These are phyloP conservation scores for Eutypella sp. DNA, from an alignment of 2,329 filamentous ascomycete genomes.

Conservation along the genomic window DNA sequence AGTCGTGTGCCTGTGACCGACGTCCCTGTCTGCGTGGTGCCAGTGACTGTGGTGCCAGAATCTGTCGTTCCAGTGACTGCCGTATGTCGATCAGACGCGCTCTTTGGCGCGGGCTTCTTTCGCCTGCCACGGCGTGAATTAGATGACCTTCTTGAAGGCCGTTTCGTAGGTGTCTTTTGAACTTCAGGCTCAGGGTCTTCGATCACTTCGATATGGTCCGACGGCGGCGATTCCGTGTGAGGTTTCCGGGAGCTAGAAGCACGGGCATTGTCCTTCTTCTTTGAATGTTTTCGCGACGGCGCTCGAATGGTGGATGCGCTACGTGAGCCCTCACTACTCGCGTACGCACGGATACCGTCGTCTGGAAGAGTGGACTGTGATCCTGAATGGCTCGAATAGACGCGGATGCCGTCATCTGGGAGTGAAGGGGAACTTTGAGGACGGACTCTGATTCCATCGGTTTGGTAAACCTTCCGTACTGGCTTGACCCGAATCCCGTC, in stretches of 20 bases:
- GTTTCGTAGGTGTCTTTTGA: constrained; percentile 31
- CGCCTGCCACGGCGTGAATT: constrained; percentile 16
- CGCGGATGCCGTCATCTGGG: constrained; percentile 6
- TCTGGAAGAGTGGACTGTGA: constrained; percentile 24
- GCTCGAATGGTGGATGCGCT: constrained; percentile 23
- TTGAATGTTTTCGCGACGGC: constrained; percentile 25
- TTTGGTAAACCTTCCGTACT: constrained; percentile 20
- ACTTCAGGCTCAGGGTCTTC: constrained; percentile 32
- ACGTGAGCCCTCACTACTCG: constrained; percentile 17
- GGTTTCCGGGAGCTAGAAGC: constrained; percentile 15
- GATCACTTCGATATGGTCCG: constrained; percentile 26
- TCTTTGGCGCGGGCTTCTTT: constrained; percentile 4
- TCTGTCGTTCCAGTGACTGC: constrained; percentile 1
- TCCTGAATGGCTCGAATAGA: constrained; percentile 9
- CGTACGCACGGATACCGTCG: constrained; percentile 32
- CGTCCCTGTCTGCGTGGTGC: constrained; percentile 15
- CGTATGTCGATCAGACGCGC: constrained; percentile 1
- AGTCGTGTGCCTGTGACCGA: not conserved
- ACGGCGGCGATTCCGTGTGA: constrained; percentile 12
- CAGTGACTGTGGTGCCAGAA: constrained; percentile 3
- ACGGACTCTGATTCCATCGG: constrained; percentile 31
- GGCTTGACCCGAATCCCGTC: constrained; percentile 27
- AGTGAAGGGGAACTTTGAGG: constrained; percentile 8
- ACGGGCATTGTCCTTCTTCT: constrained; percentile 15
- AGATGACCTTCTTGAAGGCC: constrained; percentile 20